Evolutionary conservation across 2,329 filamentous ascomycete species (phyloP), one percentile per base, ranked within the genome.

Genomic region (Neofusicoccum sp.): DNA sequence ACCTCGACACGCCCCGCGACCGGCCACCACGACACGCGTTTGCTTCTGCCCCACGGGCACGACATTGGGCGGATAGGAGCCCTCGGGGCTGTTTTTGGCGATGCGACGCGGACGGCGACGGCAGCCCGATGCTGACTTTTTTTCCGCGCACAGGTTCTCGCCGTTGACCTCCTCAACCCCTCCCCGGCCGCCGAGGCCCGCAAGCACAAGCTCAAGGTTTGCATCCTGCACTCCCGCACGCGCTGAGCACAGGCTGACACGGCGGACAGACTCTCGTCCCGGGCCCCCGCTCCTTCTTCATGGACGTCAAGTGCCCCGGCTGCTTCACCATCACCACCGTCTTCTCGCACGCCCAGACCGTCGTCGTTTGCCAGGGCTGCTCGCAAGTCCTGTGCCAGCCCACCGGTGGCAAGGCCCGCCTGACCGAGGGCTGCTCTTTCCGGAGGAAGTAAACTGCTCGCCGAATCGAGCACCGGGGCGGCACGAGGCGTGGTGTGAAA

Each of bases 251-350:
- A 9, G 16, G 47, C 62, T 64, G 49, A 64, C 49, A 52, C 63
- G 29, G 45, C 34, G 48, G 61, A 67, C 73, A 96, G 93, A 93
- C 87, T 73, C 91, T 99, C 77, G 95, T 99, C 80, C 95, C 95
- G 77, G 90, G 88, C 72, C 95, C 95, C 77, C 92, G 95, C 82
- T 98, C 94, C 73, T 99, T 98, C 91, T 99, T 99, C 92, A 99
- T 99, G 95, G 95, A 99, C 81, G 95, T 99, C 87, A 99, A 99
- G 91, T 99, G 95, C 91, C 95, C 95, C 81, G 95, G 95, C 78
- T 99, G 95, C 92, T 99, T 98, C 90, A 97, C 93, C 83, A 99
- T 99, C 89, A 99, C 95, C 83, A 99, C 95, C 82, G 95, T 99
- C 84, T 99, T 98, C 92, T 98, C 94, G 70, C 95, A 99, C 88